phyloP scores from a whole-genome alignment of 495 filamentous ascomycete genomes.

The Trichoderma gamsii region DNA sequence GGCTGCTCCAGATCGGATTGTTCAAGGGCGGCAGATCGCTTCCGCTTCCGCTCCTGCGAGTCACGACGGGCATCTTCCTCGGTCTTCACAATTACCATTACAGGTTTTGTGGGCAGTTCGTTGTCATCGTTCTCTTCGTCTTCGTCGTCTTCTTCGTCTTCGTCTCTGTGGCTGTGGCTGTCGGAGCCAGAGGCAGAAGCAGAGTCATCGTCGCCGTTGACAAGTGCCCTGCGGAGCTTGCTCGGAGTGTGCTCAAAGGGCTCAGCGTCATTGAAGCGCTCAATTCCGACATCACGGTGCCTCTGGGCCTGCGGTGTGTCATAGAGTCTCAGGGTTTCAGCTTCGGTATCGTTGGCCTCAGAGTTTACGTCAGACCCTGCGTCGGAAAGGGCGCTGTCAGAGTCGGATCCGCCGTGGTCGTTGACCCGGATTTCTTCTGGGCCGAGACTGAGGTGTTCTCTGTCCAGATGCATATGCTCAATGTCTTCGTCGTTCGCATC shows the following conservation, averaged over 20 bases:
- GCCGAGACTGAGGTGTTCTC: conserved; percentile 45
- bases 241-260: conserved; percentile 57
- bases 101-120: conserved; percentile 21
- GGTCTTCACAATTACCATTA: neutral
- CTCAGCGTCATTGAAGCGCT: conserved; percentile 31
- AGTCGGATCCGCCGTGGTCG: conserved; percentile 21
- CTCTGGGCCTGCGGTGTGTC: conserved; percentile 76
- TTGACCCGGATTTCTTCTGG: conserved; percentile 20
- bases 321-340: conserved; percentile 92
- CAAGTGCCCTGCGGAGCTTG: conserved; percentile 52
- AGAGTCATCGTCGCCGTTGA: conserved; percentile 29
- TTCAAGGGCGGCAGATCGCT: conserved; percentile 41
- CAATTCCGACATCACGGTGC: conserved; percentile 56
- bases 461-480: conserved; percentile 36
- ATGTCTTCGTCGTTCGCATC: conserved; percentile 42
- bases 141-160: conserved; percentile 31
- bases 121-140: conserved; percentile 31
- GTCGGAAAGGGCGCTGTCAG: conserved; percentile 24
- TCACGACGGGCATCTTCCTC: neutral
- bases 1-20: conserved; percentile 45
- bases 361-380: conserved; percentile 26
- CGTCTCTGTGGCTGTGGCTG: conserved; percentile 33
- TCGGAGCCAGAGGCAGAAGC: conserved; percentile 31
- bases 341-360: conserved; percentile 83
- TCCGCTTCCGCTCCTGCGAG: conserved; percentile 45